Evolutionary conservation across 2,329 filamentous ascomycete genomes (phyloP).

Genomic region (Fusarium compactum): DNA sequence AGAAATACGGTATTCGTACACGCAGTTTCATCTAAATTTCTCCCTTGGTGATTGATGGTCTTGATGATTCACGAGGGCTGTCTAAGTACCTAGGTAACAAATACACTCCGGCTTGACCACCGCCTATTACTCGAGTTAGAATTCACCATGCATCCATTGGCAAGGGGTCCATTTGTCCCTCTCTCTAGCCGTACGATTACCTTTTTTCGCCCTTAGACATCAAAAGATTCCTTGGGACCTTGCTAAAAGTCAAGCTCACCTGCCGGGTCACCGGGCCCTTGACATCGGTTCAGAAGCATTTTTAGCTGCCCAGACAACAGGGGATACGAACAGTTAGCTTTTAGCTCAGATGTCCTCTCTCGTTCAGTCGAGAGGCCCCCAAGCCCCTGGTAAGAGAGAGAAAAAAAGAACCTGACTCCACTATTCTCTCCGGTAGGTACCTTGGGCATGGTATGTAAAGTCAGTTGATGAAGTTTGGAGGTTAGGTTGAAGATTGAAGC

Average conservation of each 20-base stretch:
- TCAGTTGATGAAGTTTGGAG: slow-evolving; percentile 19
- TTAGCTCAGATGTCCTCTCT: slow-evolving; percentile 3
- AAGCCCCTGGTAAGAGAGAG: slow-evolving; percentile 12
- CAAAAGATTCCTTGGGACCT: slow-evolving; percentile 20
- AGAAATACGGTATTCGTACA: slow-evolving; percentile 1
- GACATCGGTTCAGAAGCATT: slow-evolving; percentile 22
- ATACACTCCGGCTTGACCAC: neutral
- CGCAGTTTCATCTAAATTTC: neutral
- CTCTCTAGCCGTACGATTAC: neutral
- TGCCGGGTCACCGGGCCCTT: slow-evolving; percentile 27
- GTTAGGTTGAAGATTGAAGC: slow-evolving; percentile 19
- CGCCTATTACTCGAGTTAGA: slow-evolving; percentile 8
- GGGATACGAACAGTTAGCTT: slow-evolving; percentile 1
- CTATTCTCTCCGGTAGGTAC: slow-evolving; percentile 14
- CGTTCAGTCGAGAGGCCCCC: slow-evolving; percentile 24
- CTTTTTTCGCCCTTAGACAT: slow-evolving; percentile 2
- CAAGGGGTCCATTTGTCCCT: slow-evolving; percentile 35
- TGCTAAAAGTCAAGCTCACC: neutral
- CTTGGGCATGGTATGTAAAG: neutral
- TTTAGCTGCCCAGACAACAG: slow-evolving; percentile 39
- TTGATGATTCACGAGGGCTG: slow-evolving; percentile 5
- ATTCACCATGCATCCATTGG: neutral
- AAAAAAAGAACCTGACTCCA: slow-evolving; percentile 12
- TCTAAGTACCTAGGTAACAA: neutral
- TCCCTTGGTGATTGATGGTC: slow-evolving; percentile 26